Percentiles rank a stretch among this genome's conserved stretches.
These are phyloP conservation scores for Triticum dicoccoides DNA, from an alignment of 176 grass and related monocot species.

Conservation along the genomic window DNA sequence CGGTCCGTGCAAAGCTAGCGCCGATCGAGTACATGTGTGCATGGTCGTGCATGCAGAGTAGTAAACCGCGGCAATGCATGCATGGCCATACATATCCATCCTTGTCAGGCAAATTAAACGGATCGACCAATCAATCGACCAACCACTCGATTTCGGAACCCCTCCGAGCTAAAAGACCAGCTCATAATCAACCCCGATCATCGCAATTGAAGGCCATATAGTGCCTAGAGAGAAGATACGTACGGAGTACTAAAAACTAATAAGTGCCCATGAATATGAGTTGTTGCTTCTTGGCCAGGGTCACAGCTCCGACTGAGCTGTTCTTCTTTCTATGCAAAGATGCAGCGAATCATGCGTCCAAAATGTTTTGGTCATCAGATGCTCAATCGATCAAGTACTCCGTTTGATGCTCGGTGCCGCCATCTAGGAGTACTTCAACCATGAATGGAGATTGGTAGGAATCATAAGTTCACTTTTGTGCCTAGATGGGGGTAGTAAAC, in stretches of 20 bases:
- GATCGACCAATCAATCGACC: conserved; percentile 38
- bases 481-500: background rate
- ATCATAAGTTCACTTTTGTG: background rate
- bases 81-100: background rate
- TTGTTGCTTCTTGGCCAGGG: conserved; percentile 38
- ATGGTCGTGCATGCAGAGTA: conserved; percentile 3
- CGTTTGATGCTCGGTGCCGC: background rate
- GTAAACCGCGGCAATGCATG: conserved; percentile 4
- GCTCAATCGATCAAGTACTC: background rate
- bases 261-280: conserved; percentile 41
- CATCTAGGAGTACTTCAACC: background rate
- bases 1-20: background rate
- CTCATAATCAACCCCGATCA: conserved; percentile 40
- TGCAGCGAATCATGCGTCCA: background rate
- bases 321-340: conserved; percentile 20
- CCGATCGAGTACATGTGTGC: background rate
- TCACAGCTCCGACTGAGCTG: conserved; percentile 28
- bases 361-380: background rate
- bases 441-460: background rate
- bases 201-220: conserved; percentile 31
- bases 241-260: background rate
- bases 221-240: conserved; percentile 37
- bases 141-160: conserved; percentile 28
- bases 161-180: conserved; percentile 43
- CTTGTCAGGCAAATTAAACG: conserved; percentile 7